phyloP scores from a whole-genome alignment of 176 grass and related monocot genomes.

The Typha latifolia region DNA sequence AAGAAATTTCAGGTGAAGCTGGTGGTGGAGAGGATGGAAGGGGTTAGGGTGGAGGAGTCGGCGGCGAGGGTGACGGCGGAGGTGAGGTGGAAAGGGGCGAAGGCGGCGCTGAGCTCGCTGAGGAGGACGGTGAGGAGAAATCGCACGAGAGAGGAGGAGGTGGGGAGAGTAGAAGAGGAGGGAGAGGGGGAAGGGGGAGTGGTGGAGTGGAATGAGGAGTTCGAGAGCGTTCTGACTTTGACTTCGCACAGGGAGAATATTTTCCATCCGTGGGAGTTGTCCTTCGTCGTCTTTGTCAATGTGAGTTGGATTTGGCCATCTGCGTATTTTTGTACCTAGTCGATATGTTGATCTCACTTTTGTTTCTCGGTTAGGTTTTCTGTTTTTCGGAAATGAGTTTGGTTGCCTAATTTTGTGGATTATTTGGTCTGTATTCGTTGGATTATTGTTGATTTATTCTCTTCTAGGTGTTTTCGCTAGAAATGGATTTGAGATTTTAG shows the following conservation, averaged over 20 bases:
- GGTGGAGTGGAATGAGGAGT: slow-evolving; percentile 80
- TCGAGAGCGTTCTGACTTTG: slow-evolving; percentile 51
- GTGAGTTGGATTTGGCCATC: slow-evolving; percentile 38
- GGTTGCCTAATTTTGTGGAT: slow-evolving; percentile 11
- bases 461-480: slow-evolving; percentile 2
- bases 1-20: slow-evolving; percentile 52
- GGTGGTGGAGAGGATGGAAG: slow-evolving; percentile 54
- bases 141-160: slow-evolving; percentile 68
- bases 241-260: slow-evolving; percentile 46
- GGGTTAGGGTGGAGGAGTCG: slow-evolving; percentile 14
- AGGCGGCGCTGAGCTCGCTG: slow-evolving; percentile 56
- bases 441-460: slow-evolving; percentile 1
- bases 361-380: not conserved
- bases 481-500: not conserved
- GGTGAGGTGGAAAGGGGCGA: slow-evolving; percentile 68
- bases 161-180: slow-evolving; percentile 9
- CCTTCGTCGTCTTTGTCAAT: slow-evolving; percentile 53
- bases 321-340: not conserved
- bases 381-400: slow-evolving; percentile 2
- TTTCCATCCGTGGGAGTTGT: slow-evolving; percentile 77
- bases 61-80: slow-evolving; percentile 34
- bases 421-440: not conserved
- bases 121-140: slow-evolving; percentile 63
- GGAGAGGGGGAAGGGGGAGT: slow-evolving; percentile 8
- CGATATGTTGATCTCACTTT: not conserved